phyloP scores from a whole-genome alignment of 2,329 filamentous ascomycete genomes.

The Colletotrichum musae region DNA sequence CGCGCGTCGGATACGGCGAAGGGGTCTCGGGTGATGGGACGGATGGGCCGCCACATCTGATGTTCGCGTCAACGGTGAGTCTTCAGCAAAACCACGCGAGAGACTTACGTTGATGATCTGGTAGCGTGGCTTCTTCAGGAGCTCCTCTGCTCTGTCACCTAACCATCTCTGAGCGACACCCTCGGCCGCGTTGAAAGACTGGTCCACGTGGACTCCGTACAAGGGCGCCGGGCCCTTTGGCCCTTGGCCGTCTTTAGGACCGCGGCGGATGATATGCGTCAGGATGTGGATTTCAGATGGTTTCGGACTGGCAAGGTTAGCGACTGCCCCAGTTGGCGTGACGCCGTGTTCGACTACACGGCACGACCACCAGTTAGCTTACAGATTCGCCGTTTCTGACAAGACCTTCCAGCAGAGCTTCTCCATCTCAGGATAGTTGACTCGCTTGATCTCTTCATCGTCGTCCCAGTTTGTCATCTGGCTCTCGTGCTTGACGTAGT shows the following conservation, averaged over 20 bases:
- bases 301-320: conserved; percentile 24
- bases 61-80: conserved; percentile 65
- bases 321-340: not conserved
- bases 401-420: conserved; percentile 39
- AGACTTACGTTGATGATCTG: conserved; percentile 71
- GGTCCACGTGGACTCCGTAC: conserved; percentile 67
- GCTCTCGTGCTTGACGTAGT: conserved; percentile 66
- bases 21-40: conserved; percentile 61
- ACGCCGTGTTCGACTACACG: not conserved
- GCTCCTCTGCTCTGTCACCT: conserved; percentile 39
- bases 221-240: conserved; percentile 35
- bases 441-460: conserved; percentile 63
- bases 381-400: conserved; percentile 29
- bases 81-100: conserved; percentile 52
- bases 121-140: conserved; percentile 57
- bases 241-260: conserved; percentile 28
- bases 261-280: conserved; percentile 37
- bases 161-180: conserved; percentile 36
- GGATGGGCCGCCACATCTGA: conserved; percentile 47
- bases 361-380: not conserved
- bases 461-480: conserved; percentile 70
- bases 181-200: conserved; percentile 62
- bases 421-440: conserved; percentile 48
- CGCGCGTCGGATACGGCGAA: conserved; percentile 66
- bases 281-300: conserved; percentile 34